Evolutionary conservation across 139 green algal genomes (phyloP).

Genomic region (Haematococcus sp.): DNA sequence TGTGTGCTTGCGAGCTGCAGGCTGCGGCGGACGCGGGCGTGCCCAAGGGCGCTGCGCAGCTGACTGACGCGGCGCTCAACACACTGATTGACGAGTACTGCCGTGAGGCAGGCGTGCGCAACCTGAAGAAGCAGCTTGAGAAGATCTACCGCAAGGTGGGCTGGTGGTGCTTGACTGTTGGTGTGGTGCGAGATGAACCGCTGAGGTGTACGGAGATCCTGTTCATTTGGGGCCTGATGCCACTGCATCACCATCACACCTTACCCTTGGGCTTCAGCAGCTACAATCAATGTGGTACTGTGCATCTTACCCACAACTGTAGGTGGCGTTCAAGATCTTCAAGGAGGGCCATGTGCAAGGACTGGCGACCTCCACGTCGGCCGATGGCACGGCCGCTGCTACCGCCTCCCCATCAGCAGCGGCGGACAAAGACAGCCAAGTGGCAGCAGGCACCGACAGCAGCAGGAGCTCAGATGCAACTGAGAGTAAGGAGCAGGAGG

Average conservation of each 20-base stretch:
- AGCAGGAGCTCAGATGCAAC: slow-evolving; percentile 6
- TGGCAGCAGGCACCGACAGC: slow-evolving; percentile 7
- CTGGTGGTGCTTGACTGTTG: too few relatives aligned
- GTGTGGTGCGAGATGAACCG: too few relatives aligned
- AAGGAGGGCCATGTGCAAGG: slow-evolving; percentile 17
- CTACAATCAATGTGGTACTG: too few relatives aligned
- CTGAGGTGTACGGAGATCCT: too few relatives aligned
- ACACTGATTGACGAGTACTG: slow-evolving; percentile 88
- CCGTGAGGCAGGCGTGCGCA: slow-evolving; percentile 93
- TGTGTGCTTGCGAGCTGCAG: slow-evolving; percentile 1
- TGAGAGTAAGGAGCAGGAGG: not conserved
- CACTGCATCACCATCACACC: too few relatives aligned
- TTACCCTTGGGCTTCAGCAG: too few relatives aligned
- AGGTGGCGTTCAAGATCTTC: slow-evolving; percentile 65
- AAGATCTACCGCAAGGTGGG: slow-evolving; percentile 93
- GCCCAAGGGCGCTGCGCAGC: slow-evolving; percentile 43
- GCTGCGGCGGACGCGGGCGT: slow-evolving; percentile 72
- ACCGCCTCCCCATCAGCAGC: not conserved
- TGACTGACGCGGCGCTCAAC: slow-evolving; percentile 78
- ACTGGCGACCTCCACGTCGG: not conserved
- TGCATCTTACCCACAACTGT: too few relatives aligned
- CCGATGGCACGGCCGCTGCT: not conserved
- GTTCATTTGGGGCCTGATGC: too few relatives aligned
- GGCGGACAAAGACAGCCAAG: not conserved
- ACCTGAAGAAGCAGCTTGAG: slow-evolving; percentile 96